Base-by-base conservation (phyloP, 2,329 filamentous ascomycete species). In the Ascochyta clinopodiicola region DNA sequence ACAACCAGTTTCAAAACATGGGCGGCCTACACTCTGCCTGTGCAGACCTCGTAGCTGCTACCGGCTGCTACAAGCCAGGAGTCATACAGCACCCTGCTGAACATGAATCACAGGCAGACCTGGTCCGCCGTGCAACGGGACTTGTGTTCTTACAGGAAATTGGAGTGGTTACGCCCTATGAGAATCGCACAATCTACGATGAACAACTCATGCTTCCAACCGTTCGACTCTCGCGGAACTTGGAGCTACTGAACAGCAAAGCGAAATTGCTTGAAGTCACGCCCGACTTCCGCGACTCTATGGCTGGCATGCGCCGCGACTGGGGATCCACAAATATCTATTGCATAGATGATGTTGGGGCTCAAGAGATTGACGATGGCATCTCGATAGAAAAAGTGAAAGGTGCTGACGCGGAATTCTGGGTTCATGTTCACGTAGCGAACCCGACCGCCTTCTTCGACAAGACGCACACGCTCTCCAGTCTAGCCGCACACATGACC, bases 361-460 rank as follows among this genome's bases (percentile, higher is more conserved):
- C 91, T 0, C 78, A 82, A 25, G 86, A 94, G 63, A 89, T 95
- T 54, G 91, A 96, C 63, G 91, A 96, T 69, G 91, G 88, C 1
- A 76, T 96, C 8, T 94, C 90, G 0, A 68, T 95, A 7, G 87
- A 92, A 68, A 72, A 75, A 40, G 83, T 87, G 1, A 75, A 79
- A 4, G 77, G 73, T 17, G 74, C 74, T 58, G 80, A 19, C 70
- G 80, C 45, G 22, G 68, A 89, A 61, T 86, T 84, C 66, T 95
- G 91, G 91, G 79, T 94, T 27, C 90, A 92, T 67, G 76, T 92
- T 29, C 91, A 95, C 71, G 83, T 90, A 37, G 91, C 91, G 13
- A 91, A 95, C 67, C 90, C 90, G 8, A 88, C 88, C 2, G 90
- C 91, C 5, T 84, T 85, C 55, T 85, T 95, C 59, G 66, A 77